A percentile compares a stretch with the other conserved stretches of the same genome.
These are phyloP conservation scores for Cercospora sp. DNA, from an alignment of 2,329 filamentous ascomycete species.

Conservation along the genomic window DNA sequence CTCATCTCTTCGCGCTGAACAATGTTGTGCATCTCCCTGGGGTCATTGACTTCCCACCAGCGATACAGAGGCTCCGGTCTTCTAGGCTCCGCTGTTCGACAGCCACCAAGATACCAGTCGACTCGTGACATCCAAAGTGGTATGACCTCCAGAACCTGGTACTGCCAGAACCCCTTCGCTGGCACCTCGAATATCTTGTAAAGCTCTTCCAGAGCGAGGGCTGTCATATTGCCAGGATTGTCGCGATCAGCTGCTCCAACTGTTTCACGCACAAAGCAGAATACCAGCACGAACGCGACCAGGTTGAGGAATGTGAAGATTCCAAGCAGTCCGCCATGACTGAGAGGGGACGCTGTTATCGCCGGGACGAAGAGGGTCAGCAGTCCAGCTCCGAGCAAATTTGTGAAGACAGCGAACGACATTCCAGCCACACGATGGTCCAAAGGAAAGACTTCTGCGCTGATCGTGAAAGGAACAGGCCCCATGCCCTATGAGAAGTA, in stretches of 20 bases:
- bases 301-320: constrained; percentile 37
- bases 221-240: constrained; percentile 26
- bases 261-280: constrained; percentile 38
- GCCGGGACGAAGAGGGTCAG: constrained; percentile 35
- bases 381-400: constrained; percentile 35
- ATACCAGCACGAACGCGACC: constrained; percentile 36
- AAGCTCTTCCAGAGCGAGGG: constrained; percentile 35
- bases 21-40: not conserved
- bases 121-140: not conserved
- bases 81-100: not conserved
- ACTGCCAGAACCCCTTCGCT: not conserved
- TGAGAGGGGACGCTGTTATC: constrained; percentile 19
- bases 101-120: not conserved
- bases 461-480: constrained; percentile 60
- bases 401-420: constrained; percentile 61
- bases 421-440: constrained; percentile 68
- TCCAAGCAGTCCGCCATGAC: constrained; percentile 31
- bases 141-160: not conserved
- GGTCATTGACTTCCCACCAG: not conserved
- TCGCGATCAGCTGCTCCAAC: constrained; percentile 29
- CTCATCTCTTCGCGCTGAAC: not conserved
- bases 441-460: constrained; percentile 68
- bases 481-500: not conserved
- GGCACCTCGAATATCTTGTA: constrained; percentile 36
- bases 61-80: constrained; percentile 3